phyloP scores from a whole-genome alignment of 352 stramenopile genomes.

The Globisporangium ultimum region DNA sequence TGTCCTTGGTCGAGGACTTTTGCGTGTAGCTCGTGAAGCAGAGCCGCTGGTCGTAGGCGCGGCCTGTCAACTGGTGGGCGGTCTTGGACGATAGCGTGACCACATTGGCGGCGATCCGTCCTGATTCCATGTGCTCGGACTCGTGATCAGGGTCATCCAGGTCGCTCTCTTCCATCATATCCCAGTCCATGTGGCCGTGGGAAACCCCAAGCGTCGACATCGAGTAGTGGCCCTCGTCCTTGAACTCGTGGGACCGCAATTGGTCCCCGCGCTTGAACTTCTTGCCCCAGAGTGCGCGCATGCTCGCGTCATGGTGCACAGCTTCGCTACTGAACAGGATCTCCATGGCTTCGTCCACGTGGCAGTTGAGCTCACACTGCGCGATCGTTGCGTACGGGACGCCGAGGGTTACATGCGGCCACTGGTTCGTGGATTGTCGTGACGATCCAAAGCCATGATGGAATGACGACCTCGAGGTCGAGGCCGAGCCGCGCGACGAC shows the following conservation, averaged over 20 bases:
- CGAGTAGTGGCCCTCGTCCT: slow-evolving; percentile 11
- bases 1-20: slow-evolving; percentile 17
- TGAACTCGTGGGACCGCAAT: slow-evolving; percentile 34
- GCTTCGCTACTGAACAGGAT: slow-evolving; percentile 62
- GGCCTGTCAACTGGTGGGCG: slow-evolving; percentile 24
- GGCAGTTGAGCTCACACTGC: slow-evolving; percentile 53
- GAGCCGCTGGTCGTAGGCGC: slow-evolving; percentile 36
- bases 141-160: slow-evolving; percentile 14
- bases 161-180: slow-evolving; percentile 20
- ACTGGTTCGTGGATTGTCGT: slow-evolving; percentile 11
- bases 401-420: slow-evolving; percentile 36
- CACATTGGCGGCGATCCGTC: slow-evolving; percentile 45
- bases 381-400: slow-evolving; percentile 54
- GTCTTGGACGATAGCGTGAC: slow-evolving; percentile 44
- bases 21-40: slow-evolving; percentile 64
- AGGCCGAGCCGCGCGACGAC: slow-evolving; percentile 4
- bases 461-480: background rate
- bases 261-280: slow-evolving; percentile 58
- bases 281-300: slow-evolving; percentile 50
- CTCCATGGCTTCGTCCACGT: slow-evolving; percentile 48
- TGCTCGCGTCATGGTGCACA: slow-evolving; percentile 48
- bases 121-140: slow-evolving; percentile 13
- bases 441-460: slow-evolving; percentile 1
- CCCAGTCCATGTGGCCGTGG: slow-evolving; percentile 13
- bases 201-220: background rate